Base-by-base conservation (phyloP, 352 stramenopile genomes). In the Globisporangium apiculatum region DNA sequence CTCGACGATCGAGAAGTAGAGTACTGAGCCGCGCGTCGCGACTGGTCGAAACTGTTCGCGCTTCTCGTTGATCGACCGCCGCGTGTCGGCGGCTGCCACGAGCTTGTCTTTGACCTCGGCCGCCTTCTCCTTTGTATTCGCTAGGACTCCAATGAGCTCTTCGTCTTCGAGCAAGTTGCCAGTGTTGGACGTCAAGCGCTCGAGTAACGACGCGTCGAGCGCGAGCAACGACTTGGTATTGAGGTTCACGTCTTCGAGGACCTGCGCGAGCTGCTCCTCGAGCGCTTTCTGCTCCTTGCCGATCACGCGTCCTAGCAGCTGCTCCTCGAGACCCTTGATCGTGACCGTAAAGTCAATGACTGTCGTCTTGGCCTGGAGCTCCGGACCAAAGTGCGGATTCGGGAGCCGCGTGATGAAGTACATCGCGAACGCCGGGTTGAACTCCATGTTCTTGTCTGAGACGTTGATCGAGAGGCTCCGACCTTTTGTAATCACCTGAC, bases 1-100 rank as follows among this genome's bases (percentile, higher is more conserved):
- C 71, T 99, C 97, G 31, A 99, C 97, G 59, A 99, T 97, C 4
- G 91, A 97, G 67, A 99, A 99, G 64, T 99, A 99, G 0, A 99
- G 72, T 18, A 99, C 94, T 7, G 94, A 98, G 57, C 96, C 97
- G 38, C 97, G 85, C 10, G 92, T 98, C n/a, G 97, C 97, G 7
- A 99, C 96, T 3, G 96, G 94, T 17, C 96, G 87, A 79, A 99
- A 99, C 73, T 99, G 95, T 58, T 99, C 97, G 18, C 97, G 79
- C 76, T 99, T 99, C 62, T 99, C 96, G 51, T 98, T 98, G 72
- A 99, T 99, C 24, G 83, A 98, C 42, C 96, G 95, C 24, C 94
- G 81, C 15, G 97, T 99, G 60, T 99, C 96, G 41, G 97, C 96
- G 1, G 97, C 97, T 7, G 96, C 95, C 31, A 98, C 84, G 8